Percentiles rank a stretch among this genome's conserved stretches.
Evolutionary conservation across 345 rosid species (phyloP).

Genomic region (Camelina neglecta): DNA sequence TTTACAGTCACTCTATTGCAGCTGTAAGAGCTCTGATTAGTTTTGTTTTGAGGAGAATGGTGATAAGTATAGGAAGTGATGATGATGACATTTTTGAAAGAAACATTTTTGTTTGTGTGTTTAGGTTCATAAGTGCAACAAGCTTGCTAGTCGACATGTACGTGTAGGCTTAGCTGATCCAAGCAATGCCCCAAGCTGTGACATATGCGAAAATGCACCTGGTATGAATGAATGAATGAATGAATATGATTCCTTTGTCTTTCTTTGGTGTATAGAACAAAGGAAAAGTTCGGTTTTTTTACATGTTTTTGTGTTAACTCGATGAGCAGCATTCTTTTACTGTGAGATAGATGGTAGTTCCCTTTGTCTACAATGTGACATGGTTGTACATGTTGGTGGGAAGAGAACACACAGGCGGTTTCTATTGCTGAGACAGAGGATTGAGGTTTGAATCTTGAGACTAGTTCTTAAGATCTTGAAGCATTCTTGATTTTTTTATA

Average conservation of each 20-base stretch:
- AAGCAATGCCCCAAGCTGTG: conserved; percentile 71
- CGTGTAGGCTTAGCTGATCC: conserved; percentile 79
- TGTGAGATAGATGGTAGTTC: conserved; percentile 88
- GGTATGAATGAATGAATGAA: conserved; percentile 50
- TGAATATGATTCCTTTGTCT: conserved; percentile 5
- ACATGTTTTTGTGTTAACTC: not conserved
- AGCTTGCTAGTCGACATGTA: conserved; percentile 84
- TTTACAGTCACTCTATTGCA: conserved; percentile 10
- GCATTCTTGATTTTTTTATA: conserved; percentile 8
- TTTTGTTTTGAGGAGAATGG: not conserved
- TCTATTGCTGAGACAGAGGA: conserved; percentile 76
- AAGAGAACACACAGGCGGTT: conserved; percentile 74
- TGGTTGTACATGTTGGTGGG: conserved; percentile 84
- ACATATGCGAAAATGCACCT: conserved; percentile 80
- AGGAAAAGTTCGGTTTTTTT: not conserved
- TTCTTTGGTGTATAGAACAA: not conserved
- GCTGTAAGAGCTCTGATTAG: not conserved
- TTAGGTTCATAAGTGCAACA: conserved; percentile 85
- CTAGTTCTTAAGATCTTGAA: not conserved
- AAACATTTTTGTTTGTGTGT: conserved; percentile 9
- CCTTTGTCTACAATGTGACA: conserved; percentile 85
- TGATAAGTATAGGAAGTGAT: not conserved
- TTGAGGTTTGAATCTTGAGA: conserved; percentile 56
- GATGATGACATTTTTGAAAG: not conserved
- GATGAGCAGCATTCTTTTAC: conserved; percentile 75